Evolutionary conservation across 2,329 filamentous ascomycete species (phyloP).

Genomic region (Pseudogymnoascus sp.): DNA sequence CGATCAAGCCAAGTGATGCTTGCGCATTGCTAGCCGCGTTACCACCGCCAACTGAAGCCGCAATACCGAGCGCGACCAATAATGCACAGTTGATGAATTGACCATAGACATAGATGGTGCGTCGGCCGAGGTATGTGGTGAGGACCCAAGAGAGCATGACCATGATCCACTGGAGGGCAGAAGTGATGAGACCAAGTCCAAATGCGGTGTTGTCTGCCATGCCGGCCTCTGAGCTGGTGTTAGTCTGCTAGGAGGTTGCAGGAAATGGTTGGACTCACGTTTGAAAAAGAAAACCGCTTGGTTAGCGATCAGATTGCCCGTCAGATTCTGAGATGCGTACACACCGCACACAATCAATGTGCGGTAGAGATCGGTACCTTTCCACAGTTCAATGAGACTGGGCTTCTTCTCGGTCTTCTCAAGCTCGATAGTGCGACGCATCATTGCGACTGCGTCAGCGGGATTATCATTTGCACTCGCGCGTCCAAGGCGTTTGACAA

Average conservation of each 20-base stretch:
- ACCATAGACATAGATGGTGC: slow-evolving; percentile 56
- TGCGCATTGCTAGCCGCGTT: slow-evolving; percentile 39
- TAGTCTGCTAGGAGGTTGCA: slow-evolving; percentile 14
- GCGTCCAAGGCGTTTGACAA: slow-evolving; percentile 42
- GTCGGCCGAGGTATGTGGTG: slow-evolving; percentile 53
- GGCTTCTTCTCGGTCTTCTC: slow-evolving; percentile 36
- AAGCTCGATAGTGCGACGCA: slow-evolving; percentile 47
- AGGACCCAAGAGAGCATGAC: slow-evolving; percentile 61
- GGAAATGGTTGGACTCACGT: slow-evolving; percentile 28
- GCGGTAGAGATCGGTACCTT: slow-evolving; percentile 45
- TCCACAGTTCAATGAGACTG: slow-evolving; percentile 42
- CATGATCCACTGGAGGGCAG: slow-evolving; percentile 51
- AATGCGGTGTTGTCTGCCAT: slow-evolving; percentile 47
- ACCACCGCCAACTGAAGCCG: slow-evolving; percentile 39
- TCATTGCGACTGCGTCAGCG: slow-evolving; percentile 46
- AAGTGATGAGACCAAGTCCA: slow-evolving; percentile 54
- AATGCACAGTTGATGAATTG: slow-evolving; percentile 44
- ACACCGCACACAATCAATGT: slow-evolving; percentile 47
- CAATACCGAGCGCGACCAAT: slow-evolving; percentile 50
- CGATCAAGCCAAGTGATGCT: slow-evolving; percentile 55
- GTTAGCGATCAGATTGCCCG: slow-evolving; percentile 54
- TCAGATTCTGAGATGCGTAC: slow-evolving; percentile 52
- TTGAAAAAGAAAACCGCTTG: slow-evolving; percentile 25
- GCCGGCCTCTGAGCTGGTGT: slow-evolving; percentile 47
- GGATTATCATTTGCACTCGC: slow-evolving; percentile 26